These are phyloP conservation scores for Hawksworthiomyces lignivorus DNA, from an alignment of 2,329 filamentous ascomycete species.

Conservation along the genomic window DNA sequence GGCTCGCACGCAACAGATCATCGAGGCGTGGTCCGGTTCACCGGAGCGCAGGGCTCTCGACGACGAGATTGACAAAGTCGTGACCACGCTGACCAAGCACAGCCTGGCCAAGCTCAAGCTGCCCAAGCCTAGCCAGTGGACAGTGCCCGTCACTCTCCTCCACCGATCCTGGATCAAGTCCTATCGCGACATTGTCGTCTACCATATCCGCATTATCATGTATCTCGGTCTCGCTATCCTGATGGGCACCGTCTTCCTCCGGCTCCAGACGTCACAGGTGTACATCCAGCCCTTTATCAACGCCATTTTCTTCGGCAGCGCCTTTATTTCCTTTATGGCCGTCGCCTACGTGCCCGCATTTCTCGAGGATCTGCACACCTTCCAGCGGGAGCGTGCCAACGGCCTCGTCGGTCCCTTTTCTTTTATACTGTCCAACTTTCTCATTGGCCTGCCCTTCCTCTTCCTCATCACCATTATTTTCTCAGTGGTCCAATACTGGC, in stretches of 20 bases:
- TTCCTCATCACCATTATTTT: conserved; percentile 73
- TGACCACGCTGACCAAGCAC: conserved; percentile 23
- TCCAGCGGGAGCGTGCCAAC: conserved; percentile 71
- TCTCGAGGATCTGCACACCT: conserved; percentile 68
- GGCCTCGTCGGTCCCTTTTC: conserved; percentile 68
- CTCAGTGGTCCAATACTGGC: conserved; percentile 70
- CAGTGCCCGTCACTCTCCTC: conserved; percentile 56
- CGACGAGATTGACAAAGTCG: conserved; percentile 18
- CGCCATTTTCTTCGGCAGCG: conserved; percentile 65
- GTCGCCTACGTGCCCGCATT: conserved; percentile 80
- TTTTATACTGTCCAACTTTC: conserved; percentile 71
- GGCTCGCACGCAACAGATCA: conserved; percentile 44
- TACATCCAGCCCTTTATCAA: conserved; percentile 79
- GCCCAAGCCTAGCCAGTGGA: conserved; percentile 34
- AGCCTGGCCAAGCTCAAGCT: conserved; percentile 13
- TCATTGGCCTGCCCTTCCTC: conserved; percentile 74
- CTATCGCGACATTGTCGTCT: conserved; percentile 75
- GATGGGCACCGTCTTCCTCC: conserved; percentile 84
- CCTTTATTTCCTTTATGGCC: conserved; percentile 75
- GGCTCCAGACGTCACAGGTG: conserved; percentile 57
- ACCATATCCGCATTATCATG: conserved; percentile 77
- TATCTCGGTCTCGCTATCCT: conserved; percentile 60
- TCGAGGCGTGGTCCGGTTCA: conserved; percentile 48
- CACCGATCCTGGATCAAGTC: conserved; percentile 78
- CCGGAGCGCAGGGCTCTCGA: conserved; percentile 16